These are phyloP conservation scores for Chlorella sp. DNA, from an alignment of 139 green algal species.

Conservation along the genomic window DNA sequence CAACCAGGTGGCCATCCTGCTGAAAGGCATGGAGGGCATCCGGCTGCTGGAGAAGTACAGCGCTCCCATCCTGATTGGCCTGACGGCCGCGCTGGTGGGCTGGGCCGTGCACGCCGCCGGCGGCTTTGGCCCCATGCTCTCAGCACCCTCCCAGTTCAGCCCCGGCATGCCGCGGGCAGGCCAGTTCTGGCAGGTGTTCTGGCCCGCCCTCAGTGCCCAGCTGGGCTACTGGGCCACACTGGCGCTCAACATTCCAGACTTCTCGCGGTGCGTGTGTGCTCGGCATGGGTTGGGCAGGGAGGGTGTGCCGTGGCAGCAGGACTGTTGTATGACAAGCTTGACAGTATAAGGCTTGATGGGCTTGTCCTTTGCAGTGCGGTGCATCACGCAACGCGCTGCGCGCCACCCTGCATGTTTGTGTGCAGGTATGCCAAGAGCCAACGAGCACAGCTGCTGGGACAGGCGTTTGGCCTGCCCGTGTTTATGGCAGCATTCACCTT, in stretches of 20 bases:
- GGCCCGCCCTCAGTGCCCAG: slow-evolving; percentile 78
- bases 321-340: neutral
- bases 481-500: slow-evolving; percentile 87
- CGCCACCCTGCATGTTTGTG: neutral
- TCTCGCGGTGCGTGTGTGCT: slow-evolving; percentile 58
- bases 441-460: slow-evolving; percentile 69
- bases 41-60: slow-evolving; percentile 73
- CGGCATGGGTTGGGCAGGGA: neutral
- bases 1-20: neutral
- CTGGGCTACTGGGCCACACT: slow-evolving; percentile 81
- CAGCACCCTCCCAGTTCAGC: slow-evolving; percentile 71
- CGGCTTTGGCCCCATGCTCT: slow-evolving; percentile 80
- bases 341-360: too few species aligned
- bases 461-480: slow-evolving; percentile 80
- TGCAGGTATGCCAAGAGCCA: slow-evolving; percentile 67
- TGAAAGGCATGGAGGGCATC: slow-evolving; percentile 84
- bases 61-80: slow-evolving; percentile 79
- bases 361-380: too few species aligned
- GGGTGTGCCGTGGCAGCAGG: neutral
- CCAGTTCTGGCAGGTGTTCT: slow-evolving; percentile 77
- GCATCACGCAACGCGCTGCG: too few species aligned
- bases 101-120: slow-evolving; percentile 74
- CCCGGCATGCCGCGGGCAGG: slow-evolving; percentile 44
- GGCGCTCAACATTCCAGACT: slow-evolving; percentile 87
- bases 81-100: slow-evolving; percentile 69